Evolutionary conservation across 495 filamentous ascomycete species (phyloP).

Genomic region (Neurospora sp.): DNA sequence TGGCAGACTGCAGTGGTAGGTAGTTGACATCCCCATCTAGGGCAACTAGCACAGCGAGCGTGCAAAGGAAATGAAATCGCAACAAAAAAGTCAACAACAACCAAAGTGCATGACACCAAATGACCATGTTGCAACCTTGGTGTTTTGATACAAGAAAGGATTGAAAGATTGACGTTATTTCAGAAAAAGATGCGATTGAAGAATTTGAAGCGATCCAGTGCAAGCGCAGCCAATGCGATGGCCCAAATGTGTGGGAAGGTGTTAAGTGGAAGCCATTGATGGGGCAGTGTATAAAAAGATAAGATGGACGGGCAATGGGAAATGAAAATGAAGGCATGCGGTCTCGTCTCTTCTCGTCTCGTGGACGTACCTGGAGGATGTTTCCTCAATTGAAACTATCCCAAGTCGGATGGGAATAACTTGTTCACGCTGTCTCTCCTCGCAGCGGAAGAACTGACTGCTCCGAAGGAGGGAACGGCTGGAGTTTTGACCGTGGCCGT

Average conservation of each 20-base stretch:
- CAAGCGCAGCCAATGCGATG: background rate
- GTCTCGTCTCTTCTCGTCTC: background rate
- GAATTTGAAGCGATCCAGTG: background rate
- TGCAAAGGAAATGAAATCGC: background rate
- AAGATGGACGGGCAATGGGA: background rate
- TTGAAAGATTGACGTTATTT: background rate
- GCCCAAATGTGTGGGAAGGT: background rate
- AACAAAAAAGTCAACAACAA: background rate
- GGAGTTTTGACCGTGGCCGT: slow-evolving; percentile 21
- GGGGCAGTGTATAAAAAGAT: background rate
- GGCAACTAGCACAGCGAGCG: background rate
- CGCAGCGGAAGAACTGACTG: slow-evolving; percentile 28
- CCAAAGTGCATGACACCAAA: background rate
- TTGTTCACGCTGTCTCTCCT: slow-evolving; percentile 4
- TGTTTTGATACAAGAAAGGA: background rate
- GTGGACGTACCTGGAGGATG: slow-evolving; percentile 19
- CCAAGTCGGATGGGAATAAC: slow-evolving; percentile 18
- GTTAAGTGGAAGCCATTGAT: background rate
- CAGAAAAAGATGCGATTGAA: background rate
- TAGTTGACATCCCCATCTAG: background rate
- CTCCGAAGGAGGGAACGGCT: slow-evolving; percentile 22
- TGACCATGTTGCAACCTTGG: background rate
- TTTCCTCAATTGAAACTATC: slow-evolving; percentile 16
- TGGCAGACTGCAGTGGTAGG: background rate
- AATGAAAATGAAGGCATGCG: background rate